These are phyloP conservation scores for Lachancea sp. DNA, from an alignment of 805 yeast genomes.

Conservation along the genomic window DNA sequence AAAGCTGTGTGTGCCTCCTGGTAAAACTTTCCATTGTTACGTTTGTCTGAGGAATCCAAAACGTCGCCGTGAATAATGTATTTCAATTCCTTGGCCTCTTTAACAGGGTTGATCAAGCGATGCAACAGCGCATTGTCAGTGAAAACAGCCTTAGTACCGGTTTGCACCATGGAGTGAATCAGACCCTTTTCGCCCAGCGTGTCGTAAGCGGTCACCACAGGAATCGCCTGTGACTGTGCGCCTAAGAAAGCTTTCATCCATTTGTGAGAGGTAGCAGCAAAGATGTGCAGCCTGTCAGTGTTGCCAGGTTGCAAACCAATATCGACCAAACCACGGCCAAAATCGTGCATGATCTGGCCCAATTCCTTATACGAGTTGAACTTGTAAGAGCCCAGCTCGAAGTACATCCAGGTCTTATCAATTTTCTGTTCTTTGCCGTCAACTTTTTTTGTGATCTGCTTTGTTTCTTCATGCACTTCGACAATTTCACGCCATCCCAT, in stretches of 20 bases:
- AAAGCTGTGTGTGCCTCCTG: slow-evolving; percentile 50
- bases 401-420: slow-evolving; percentile 84
- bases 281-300: slow-evolving; percentile 66
- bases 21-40: slow-evolving; percentile 56
- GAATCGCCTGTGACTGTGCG: slow-evolving; percentile 67
- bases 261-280: slow-evolving; percentile 78
- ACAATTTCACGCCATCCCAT: slow-evolving; percentile 76
- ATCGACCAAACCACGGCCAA: slow-evolving; percentile 70
- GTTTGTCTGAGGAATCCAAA: slow-evolving; percentile 54
- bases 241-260: slow-evolving; percentile 90
- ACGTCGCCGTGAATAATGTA: slow-evolving; percentile 65
- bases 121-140: slow-evolving; percentile 72
- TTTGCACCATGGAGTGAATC: slow-evolving; percentile 77
- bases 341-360: slow-evolving; percentile 39
- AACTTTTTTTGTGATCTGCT: slow-evolving; percentile 63
- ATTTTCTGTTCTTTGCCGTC: slow-evolving; percentile 69
- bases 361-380: slow-evolving; percentile 59
- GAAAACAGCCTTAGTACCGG: slow-evolving; percentile 71
- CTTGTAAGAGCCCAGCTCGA: slow-evolving; percentile 68
- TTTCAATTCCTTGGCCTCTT: slow-evolving; percentile 54
- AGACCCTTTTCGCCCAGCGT: slow-evolving; percentile 86
- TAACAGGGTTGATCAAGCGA: slow-evolving; percentile 65
- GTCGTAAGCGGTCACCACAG: slow-evolving; percentile 94
- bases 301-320: slow-evolving; percentile 63
- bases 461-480: slow-evolving; percentile 71